These are phyloP conservation scores for Xylariaceae sp. DNA, from an alignment of 2,329 filamentous ascomycete genomes.

Conservation along the genomic window DNA sequence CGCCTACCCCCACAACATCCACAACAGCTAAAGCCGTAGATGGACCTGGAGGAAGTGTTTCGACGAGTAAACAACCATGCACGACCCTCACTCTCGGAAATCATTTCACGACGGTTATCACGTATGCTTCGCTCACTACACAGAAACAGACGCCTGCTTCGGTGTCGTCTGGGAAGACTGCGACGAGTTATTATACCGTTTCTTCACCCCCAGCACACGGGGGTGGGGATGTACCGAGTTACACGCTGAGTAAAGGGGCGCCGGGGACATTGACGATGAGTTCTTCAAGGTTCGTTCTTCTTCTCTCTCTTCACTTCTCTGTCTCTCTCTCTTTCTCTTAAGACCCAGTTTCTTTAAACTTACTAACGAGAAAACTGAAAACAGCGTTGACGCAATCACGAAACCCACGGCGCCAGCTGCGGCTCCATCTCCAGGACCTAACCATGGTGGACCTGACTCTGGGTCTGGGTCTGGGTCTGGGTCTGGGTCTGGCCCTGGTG, in stretches of 20 bases:
- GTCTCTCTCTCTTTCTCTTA: background rate
- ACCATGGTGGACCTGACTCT: conserved; percentile 12
- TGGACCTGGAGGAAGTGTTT: conserved; percentile 4
- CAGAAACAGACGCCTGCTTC: conserved; percentile 13
- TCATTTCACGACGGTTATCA: conserved; percentile 27
- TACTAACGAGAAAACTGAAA: conserved; percentile 13
- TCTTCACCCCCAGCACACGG: conserved; percentile 7
- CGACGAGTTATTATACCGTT: conserved; percentile 20
- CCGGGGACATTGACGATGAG: conserved; percentile 21
- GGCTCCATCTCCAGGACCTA: background rate
- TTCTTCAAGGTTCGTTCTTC: conserved; percentile 22
- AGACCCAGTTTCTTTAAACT: too few species aligned
- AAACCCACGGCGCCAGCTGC: too few species aligned
- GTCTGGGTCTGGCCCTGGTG: too few species aligned
- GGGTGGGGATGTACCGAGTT: conserved; percentile 24
- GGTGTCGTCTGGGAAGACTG: conserved; percentile 16
- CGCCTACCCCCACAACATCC: conserved; percentile 9
- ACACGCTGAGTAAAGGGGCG: conserved; percentile 22
- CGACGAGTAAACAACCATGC: conserved; percentile 16
- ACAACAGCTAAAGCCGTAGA: conserved; percentile 6
- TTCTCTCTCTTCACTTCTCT: background rate
- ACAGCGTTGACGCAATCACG: too few species aligned
- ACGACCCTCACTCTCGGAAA: conserved; percentile 27
- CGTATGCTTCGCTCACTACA: conserved; percentile 23
- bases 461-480: too few species aligned